phyloP scores from a whole-genome alignment of 2,329 filamentous ascomycete genomes.

The Drechslera avenae region DNA sequence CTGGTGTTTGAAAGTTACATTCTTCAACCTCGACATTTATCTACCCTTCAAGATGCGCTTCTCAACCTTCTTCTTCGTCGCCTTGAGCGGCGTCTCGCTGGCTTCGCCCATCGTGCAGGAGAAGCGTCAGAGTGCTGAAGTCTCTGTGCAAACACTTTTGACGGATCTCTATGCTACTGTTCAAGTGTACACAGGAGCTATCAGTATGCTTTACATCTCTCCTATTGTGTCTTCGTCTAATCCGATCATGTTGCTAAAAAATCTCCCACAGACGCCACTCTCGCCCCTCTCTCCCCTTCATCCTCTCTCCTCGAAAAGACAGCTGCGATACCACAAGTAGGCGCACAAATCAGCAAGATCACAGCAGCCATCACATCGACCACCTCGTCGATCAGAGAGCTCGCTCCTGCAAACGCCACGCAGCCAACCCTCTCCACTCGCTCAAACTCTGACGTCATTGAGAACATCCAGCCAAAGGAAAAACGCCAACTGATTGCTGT shows the following conservation, averaged over 20 bases:
- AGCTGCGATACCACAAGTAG: constrained; percentile 23
- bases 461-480: background rate
- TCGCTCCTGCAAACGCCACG: constrained; percentile 14
- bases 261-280: constrained; percentile 19
- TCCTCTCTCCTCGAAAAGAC: constrained; percentile 24
- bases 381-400: constrained; percentile 13
- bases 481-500: constrained; percentile 19
- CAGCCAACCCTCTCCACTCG: background rate
- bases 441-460: background rate
- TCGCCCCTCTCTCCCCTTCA: constrained; percentile 20
- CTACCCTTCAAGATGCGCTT: constrained; percentile 17
- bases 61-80: constrained; percentile 18
- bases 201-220: constrained; percentile 11
- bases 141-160: constrained; percentile 14
- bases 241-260: background rate
- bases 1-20: no score
- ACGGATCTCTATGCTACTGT: constrained; percentile 26
- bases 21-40: background rate
- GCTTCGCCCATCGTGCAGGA: constrained; percentile 14
- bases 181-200: constrained; percentile 26
- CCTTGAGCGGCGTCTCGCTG: constrained; percentile 23
- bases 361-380: constrained; percentile 17
- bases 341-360: constrained; percentile 21
- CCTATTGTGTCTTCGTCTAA: background rate
- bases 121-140: constrained; percentile 13